Conservation (phyloP, 805 yeast species). For the Teunomyces panamensis region DNA sequence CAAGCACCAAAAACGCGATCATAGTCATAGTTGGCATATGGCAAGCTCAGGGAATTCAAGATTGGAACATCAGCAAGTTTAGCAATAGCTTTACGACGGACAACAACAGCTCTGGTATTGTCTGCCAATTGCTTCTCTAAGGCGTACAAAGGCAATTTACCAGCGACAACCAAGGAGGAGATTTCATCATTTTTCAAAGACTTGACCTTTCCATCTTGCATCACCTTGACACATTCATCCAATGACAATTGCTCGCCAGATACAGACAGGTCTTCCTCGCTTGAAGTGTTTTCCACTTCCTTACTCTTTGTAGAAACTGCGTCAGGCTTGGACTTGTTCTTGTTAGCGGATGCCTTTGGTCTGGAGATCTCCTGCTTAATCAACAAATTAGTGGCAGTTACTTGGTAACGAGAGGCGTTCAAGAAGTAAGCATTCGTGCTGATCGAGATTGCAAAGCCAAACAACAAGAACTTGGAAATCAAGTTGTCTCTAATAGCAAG, state of each 20-base stretch:
- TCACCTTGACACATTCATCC: constrained; percentile 59
- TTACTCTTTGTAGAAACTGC: constrained; percentile 2
- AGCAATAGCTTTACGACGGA: constrained; percentile 92
- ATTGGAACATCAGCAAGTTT: constrained; percentile 78
- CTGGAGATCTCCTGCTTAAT: constrained; percentile 37
- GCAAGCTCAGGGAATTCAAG: constrained; percentile 67
- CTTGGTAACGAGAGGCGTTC: constrained; percentile 76
- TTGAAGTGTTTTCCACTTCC: constrained; percentile 12
- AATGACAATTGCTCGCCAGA: constrained; percentile 39
- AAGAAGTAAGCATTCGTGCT: constrained; percentile 81
- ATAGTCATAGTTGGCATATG: constrained; percentile 82
- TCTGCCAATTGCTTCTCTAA: constrained; percentile 89
- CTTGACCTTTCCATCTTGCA: constrained; percentile 71
- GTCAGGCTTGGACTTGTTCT: background rate
- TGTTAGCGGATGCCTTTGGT: constrained; percentile 16
- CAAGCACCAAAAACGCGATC: constrained; percentile 98
- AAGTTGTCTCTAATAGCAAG: constrained; percentile 74
- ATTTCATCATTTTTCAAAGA: constrained; percentile 72
- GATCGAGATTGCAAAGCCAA: constrained; percentile 70
- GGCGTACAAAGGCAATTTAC: constrained; percentile 88
- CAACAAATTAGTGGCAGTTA: constrained; percentile 41
- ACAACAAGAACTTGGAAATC: constrained; percentile 71
- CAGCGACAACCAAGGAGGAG: constrained; percentile 62
- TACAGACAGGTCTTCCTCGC: constrained; percentile 23
- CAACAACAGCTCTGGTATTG: constrained; percentile 86